Percentiles rank a stretch among this genome's conserved stretches.
Evolutionary conservation across 768 basidiomycete genomes (phyloP).

Genomic region (Inosperma sp.): DNA sequence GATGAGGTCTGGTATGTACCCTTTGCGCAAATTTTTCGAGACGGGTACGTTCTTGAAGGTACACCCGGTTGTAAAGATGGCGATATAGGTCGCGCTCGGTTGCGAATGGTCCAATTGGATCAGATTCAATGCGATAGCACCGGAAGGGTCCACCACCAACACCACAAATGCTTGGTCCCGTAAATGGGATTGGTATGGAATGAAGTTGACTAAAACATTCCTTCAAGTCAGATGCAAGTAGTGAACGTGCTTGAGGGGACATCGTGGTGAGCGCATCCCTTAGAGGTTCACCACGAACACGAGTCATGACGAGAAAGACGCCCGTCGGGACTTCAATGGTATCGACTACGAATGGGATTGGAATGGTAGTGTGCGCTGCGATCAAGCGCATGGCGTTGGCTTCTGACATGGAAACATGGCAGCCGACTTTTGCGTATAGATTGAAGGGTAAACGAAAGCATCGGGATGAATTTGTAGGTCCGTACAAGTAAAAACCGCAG

Average conservation of each 20-base stretch:
- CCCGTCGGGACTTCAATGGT: neutral
- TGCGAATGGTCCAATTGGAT: neutral
- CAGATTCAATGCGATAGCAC: conserved; percentile 1
- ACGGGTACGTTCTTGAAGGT: conserved; percentile 1
- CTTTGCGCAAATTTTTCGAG: conserved; percentile 1
- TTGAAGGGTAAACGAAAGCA: conserved; percentile 9
- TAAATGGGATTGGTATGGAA: neutral
- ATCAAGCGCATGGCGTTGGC: conserved; percentile 13
- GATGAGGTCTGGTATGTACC: conserved; percentile 5
- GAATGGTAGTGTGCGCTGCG: conserved; percentile 12
- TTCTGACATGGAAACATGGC: neutral
- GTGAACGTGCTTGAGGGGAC: conserved; percentile 1
- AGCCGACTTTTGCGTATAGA: conserved; percentile 9
- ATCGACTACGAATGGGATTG: conserved; percentile 12
- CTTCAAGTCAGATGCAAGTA: neutral
- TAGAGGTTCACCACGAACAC: neutral
- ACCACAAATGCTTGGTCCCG: neutral
- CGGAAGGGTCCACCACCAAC: neutral
- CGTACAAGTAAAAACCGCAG: neutral
- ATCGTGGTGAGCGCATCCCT: conserved; percentile 2
- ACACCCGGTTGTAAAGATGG: neutral
- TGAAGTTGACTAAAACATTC: neutral
- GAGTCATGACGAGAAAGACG: conserved; percentile 8
- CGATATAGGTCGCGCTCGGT: conserved; percentile 1
- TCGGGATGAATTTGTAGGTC: neutral